A percentile compares a stretch with the other conserved stretches of the same genome.
Conservation (phyloP, 768 basidiomycete species). For the Thelephora ganbajun region DNA sequence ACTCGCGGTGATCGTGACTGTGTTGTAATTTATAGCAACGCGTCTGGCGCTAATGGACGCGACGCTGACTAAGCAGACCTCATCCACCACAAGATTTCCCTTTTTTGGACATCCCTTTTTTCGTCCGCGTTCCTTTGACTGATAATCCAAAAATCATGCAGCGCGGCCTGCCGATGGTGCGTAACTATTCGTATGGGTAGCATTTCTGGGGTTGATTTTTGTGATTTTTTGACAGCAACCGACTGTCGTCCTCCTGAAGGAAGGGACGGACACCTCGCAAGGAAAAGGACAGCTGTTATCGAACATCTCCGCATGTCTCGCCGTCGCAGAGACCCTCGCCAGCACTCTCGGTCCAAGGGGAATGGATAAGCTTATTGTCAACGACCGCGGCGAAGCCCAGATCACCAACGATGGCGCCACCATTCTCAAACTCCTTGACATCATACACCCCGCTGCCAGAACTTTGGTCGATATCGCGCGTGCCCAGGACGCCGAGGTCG, state of each 20-base stretch:
- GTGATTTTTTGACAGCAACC: conserved; percentile 60
- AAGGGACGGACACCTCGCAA: conserved; percentile 94
- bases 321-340: conserved; percentile 81
- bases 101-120: background rate
- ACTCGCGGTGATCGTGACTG: background rate
- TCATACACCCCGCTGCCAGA: conserved; percentile 94
- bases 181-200: conserved; percentile 2
- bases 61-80: no score
- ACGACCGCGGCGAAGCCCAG: conserved; percentile 87
- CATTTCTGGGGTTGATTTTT: background rate
- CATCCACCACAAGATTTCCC: background rate
- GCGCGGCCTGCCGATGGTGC: conserved; percentile 68
- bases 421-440: conserved; percentile 92
- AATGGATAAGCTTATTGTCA: conserved; percentile 98
- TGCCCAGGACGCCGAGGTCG: conserved; percentile 96
- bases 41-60: no score
- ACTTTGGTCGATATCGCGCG: conserved; percentile 98
- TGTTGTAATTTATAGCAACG: no score
- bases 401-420: conserved; percentile 99
- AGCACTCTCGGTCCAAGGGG: conserved; percentile 95
- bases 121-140: background rate
- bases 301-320: conserved; percentile 94
- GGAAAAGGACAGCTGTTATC: conserved; percentile 86
- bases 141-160: conserved; percentile 39
- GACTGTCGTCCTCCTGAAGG: conserved; percentile 88